phyloP scores from a whole-genome alignment of 2,329 filamentous ascomycete genomes.

The Amauroascus niger region DNA sequence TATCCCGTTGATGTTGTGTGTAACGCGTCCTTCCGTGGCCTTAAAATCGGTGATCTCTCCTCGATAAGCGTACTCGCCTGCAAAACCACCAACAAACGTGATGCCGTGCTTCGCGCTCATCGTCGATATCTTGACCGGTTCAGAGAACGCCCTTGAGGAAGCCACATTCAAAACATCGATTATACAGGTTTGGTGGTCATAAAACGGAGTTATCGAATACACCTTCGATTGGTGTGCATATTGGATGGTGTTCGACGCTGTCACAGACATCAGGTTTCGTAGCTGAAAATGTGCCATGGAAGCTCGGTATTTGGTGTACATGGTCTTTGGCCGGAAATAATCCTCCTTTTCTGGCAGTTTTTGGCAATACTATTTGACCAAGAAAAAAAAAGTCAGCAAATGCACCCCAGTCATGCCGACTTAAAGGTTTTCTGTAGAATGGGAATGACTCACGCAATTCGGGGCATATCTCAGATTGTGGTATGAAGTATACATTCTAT shows the following conservation, averaged over 20 bases:
- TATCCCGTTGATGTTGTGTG: conserved; percentile 44
- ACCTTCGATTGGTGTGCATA: conserved; percentile 44
- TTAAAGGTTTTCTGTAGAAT: neutral
- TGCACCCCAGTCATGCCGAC: neutral
- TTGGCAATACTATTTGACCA: conserved; percentile 21
- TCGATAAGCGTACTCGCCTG: conserved; percentile 48
- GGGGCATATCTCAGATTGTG: conserved; percentile 29
- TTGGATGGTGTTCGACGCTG: conserved; percentile 46
- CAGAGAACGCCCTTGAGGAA: conserved; percentile 29
- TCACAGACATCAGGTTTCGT: conserved; percentile 48
- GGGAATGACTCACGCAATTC: conserved; percentile 16
- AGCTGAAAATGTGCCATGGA: conserved; percentile 51
- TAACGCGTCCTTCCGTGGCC: conserved; percentile 40
- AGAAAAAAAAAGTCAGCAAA: conserved; percentile 17
- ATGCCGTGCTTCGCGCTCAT: conserved; percentile 43
- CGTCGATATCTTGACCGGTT: conserved; percentile 43
- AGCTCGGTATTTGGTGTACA: conserved; percentile 42
- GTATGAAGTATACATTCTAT: conserved; percentile 35
- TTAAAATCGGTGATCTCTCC: conserved; percentile 27
- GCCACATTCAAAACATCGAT: conserved; percentile 42
- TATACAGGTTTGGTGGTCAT: conserved; percentile 33
- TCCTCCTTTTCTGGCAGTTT: conserved; percentile 34
- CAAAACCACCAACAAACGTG: conserved; percentile 48
- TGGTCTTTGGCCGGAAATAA: conserved; percentile 42
- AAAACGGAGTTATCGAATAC: conserved; percentile 42